Base-by-base conservation (phyloP, 140 eudicot genomes). In the Ambrosia hybrid region DNA sequence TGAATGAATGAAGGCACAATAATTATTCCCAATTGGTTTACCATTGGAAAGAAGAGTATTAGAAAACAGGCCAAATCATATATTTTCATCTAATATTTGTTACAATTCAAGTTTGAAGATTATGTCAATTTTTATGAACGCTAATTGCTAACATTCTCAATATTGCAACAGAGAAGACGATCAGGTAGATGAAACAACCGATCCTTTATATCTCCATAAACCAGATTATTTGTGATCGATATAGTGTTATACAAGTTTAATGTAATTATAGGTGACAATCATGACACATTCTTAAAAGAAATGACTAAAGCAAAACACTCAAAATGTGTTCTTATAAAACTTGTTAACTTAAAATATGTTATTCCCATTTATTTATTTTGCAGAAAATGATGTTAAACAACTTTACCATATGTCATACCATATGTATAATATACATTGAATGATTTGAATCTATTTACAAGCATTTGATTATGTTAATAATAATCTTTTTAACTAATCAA, bases 101-200 rank as follows among this genome's bases (percentile, higher is more conserved):
- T 41, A 6, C 46, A 43, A 7, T 7, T 6, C 48, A 43, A 43
- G 48, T 43, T 6, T 43, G 48, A 43, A 43, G 0, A 21, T 21
- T 43, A 43, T 43, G 48, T 7, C 5, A 56, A 7, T 58, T 12
- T 68, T 58, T 10, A 58, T 57, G 14, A 45, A 26, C 60, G 45
- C 3, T 70, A 70, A 41, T 41, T 41, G 46, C 9, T 41, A 4
- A 70, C 34, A 9, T 62, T 33, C 57, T 70, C 11, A 12, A 52
- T 70, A 12, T 77, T 71, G 57, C 16, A 39, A 55, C 77, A 77
- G 77, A 77, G 34, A 62, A 77, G 77, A 38, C 3, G 6, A 64
- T 72, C 71, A 76, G 70, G 34, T 51, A 77, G 77, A 38, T 38
- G 43, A 64, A 61, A 78, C 55, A 71, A 65, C 7, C 67, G 73